Evolutionary conservation across 192 early-diverging fungal species (phyloP).

Genomic region (Gonapodya sp.): DNA sequence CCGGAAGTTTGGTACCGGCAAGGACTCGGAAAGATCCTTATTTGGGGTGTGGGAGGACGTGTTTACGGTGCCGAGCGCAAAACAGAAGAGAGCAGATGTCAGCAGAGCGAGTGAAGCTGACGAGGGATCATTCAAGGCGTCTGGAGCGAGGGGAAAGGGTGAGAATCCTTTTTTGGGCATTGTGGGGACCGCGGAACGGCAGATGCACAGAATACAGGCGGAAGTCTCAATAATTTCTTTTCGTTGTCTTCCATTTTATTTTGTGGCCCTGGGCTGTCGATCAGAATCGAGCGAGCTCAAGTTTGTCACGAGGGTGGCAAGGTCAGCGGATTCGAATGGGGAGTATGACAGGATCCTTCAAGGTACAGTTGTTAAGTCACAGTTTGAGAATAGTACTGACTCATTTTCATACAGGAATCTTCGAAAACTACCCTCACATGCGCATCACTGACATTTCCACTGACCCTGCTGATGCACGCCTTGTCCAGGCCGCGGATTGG

Average conservation of each 20-base stretch:
- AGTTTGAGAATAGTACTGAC: background rate
- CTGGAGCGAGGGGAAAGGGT: background rate
- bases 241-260: background rate
- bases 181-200: too few species aligned
- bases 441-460: constrained; percentile 41
- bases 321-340: constrained; percentile 51
- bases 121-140: background rate
- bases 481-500: constrained; percentile 64
- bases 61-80: constrained; percentile 40
- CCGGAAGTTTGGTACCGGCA: constrained; percentile 44
- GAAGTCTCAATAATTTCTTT: too few species aligned
- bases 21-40: constrained; percentile 69
- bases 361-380: constrained; percentile 29
- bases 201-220: too few species aligned
- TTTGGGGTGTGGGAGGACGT: constrained; percentile 78
- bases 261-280: constrained; percentile 8
- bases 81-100: background rate
- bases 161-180: background rate
- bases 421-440: constrained; percentile 79
- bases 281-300: constrained; percentile 24
- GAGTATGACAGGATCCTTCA: constrained; percentile 81
- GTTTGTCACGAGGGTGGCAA: constrained; percentile 41
- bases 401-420: constrained; percentile 53
- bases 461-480: constrained; percentile 57
- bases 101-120: background rate